Evolutionary conservation across 1,284 basidiomycete species (phyloP), one percentile per base, ranked within the genome.

Genomic region (Rhodotorula sp.): DNA sequence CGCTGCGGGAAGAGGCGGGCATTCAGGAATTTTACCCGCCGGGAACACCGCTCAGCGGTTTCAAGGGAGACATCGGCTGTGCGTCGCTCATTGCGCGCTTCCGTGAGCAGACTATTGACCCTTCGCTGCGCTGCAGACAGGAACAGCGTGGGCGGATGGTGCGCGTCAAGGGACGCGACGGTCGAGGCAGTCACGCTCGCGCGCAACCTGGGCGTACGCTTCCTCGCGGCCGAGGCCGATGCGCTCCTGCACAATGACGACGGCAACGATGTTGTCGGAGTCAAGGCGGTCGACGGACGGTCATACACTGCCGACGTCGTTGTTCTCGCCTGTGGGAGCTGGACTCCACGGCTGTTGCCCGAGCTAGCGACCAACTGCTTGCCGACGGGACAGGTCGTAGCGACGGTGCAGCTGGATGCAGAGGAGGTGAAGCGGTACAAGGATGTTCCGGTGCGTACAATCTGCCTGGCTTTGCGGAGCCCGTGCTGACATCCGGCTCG

Each of bases 61-160:
- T 74, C 17, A 14, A 44, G 34, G 67, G 67, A 0, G 54, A 59
- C n/a, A 57, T 61, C n/a, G 72, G 66, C 7, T 73, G 64, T 72
- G 4, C 44, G 67, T 66, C 17, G 34, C 13, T 50, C 5, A 2
- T 45, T 27, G 12, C 23, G 41, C 46, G 17, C 23, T 2, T n/a
- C 3, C 21, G 7, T 41, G 19, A 3, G 14, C 8, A 4, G 48
- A 0, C 8, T 21, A 3, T 0, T 44, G 3, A 9, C 7, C 27
- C 21, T 19, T 41, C 49, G 53, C 49, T 14, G 23, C 9, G 3
- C 3, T 19, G 13, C 44, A 74, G 73, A 75, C 62, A 55, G 57
- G 53, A 74, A 73, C 52, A 16, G 46, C 19, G 52, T 61, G 4
- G 74, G 69, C n/a, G 74, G 74, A 17, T 76, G 72, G 74, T 72